phyloP scores from a whole-genome alignment of 2,329 filamentous ascomycete genomes.

The Aspergillus nomiae region DNA sequence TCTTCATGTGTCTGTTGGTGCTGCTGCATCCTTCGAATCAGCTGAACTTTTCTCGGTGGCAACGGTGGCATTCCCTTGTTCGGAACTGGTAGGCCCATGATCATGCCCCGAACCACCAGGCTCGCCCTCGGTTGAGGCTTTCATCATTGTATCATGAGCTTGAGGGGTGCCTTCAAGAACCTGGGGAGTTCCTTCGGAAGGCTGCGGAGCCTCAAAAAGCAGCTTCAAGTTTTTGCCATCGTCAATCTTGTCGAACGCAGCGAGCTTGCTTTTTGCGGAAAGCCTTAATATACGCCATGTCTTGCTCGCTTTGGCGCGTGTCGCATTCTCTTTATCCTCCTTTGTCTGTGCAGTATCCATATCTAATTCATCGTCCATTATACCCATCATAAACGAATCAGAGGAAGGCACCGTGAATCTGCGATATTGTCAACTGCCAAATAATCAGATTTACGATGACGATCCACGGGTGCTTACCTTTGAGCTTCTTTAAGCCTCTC shows the following conservation, averaged over 20 bases:
- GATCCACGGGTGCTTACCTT: slow-evolving; percentile 44
- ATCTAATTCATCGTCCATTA: slow-evolving; percentile 80
- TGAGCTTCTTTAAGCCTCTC: slow-evolving; percentile 67
- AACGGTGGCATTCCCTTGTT: slow-evolving; percentile 9
- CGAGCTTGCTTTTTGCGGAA: slow-evolving; percentile 71
- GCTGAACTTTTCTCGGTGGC: slow-evolving; percentile 11
- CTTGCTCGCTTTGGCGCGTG: slow-evolving; percentile 79
- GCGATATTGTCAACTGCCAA: slow-evolving; percentile 26
- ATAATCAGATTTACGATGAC: not conserved
- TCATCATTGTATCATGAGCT: slow-evolving; percentile 21
- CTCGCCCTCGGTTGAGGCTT: slow-evolving; percentile 18
- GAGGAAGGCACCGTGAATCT: slow-evolving; percentile 70
- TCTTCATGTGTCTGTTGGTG: slow-evolving; percentile 19
- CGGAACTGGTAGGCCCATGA: slow-evolving; percentile 5
- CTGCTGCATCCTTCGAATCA: slow-evolving; percentile 13
- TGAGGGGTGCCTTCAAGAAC: slow-evolving; percentile 24
- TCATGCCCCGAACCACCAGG: slow-evolving; percentile 11
- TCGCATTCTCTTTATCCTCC: slow-evolving; percentile 60
- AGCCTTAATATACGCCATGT: slow-evolving; percentile 87
- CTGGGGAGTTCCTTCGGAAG: slow-evolving; percentile 20
- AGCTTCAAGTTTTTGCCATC: slow-evolving; percentile 69
- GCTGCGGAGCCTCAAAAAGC: slow-evolving; percentile 44
- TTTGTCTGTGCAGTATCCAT: slow-evolving; percentile 75
- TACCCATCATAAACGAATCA: slow-evolving; percentile 69
- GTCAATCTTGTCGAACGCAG: slow-evolving; percentile 83